Percentiles rank a stretch among this genome's conserved stretches.
phyloP scores from a whole-genome alignment of 2,329 filamentous ascomycete genomes.

The Aspergillus glaucus region DNA sequence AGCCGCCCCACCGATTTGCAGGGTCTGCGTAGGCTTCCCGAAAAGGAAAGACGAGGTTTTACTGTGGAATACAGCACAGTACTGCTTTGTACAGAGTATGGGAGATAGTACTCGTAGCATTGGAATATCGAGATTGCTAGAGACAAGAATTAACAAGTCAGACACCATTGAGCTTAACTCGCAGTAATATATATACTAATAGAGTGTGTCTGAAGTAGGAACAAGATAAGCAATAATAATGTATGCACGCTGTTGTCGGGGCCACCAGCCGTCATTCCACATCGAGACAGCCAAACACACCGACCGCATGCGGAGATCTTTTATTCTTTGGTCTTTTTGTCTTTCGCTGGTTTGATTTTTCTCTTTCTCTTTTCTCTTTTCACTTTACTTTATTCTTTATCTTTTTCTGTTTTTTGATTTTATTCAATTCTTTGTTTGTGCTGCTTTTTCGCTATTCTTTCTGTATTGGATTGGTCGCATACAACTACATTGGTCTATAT shows the following conservation, averaged over 20 bases:
- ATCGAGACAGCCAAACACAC: background rate
- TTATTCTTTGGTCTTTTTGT: background rate
- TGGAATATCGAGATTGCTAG: too few species aligned
- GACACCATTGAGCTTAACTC: too few species aligned
- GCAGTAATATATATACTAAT: too few species aligned
- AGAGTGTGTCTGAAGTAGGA: too few species aligned
- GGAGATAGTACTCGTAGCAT: too few species aligned
- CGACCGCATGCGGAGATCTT: slow-evolving; percentile 3
- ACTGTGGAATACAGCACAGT: too few species aligned
- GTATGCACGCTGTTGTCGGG: slow-evolving; percentile 10
- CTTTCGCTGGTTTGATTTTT: slow-evolving; percentile 1
- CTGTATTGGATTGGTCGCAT: background rate
- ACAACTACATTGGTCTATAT: too few species aligned
- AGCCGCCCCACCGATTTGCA: background rate
- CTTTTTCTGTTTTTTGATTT: background rate
- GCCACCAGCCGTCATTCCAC: slow-evolving; percentile 14
- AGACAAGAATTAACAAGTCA: too few species aligned
- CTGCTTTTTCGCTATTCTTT: slow-evolving; percentile 2
- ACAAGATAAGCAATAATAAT: background rate
- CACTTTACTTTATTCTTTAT: slow-evolving; percentile 1
- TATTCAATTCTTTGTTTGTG: background rate
- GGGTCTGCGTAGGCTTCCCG: background rate
- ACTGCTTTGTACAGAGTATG: too few species aligned
- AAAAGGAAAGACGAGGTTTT: too few species aligned
- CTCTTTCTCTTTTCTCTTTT: slow-evolving; percentile 3